phyloP scores from a whole-genome alignment of 495 filamentous ascomycete genomes.

The Aspergillus bridgeri region DNA sequence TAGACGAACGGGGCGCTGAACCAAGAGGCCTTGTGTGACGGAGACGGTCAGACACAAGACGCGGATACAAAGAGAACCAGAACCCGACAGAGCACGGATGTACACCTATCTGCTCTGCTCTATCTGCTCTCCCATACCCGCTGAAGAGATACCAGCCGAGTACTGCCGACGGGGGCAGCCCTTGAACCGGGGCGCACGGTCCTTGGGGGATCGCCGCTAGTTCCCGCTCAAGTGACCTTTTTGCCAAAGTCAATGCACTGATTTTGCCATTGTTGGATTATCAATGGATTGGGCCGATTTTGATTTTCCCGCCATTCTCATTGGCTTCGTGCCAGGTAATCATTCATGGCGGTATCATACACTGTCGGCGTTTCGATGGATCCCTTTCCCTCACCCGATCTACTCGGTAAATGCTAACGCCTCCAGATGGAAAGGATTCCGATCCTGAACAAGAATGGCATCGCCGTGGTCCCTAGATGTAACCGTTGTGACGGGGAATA shows the following conservation, averaged over 20 bases:
- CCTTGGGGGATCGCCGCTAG: slow-evolving; percentile 32
- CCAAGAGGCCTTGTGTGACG: neutral
- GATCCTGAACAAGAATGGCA: neutral
- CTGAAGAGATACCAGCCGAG: neutral
- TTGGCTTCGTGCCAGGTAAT: neutral
- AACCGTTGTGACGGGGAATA: slow-evolving; percentile 12
- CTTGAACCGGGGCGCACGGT: slow-evolving; percentile 30
- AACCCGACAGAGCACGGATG: neutral
- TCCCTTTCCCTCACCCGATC: neutral
- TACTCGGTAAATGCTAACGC: neutral
- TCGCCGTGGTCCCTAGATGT: slow-evolving; percentile 1
- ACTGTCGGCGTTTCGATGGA: neutral
- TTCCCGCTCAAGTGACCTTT: slow-evolving; percentile 36
- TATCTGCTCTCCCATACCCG: neutral
- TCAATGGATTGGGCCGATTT: neutral
- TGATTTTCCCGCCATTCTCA: neutral
- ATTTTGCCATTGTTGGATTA: neutral
- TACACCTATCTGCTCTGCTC: neutral
- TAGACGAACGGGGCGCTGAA: neutral
- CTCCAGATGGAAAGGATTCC: neutral
- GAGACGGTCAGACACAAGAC: neutral
- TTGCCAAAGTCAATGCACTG: slow-evolving; percentile 2
- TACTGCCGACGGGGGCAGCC: slow-evolving; percentile 1
- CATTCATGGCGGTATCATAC: neutral
- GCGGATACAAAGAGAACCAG: neutral